Base-by-base conservation (phyloP, 306 rosid genomes). In the Trifolium repens region DNA sequence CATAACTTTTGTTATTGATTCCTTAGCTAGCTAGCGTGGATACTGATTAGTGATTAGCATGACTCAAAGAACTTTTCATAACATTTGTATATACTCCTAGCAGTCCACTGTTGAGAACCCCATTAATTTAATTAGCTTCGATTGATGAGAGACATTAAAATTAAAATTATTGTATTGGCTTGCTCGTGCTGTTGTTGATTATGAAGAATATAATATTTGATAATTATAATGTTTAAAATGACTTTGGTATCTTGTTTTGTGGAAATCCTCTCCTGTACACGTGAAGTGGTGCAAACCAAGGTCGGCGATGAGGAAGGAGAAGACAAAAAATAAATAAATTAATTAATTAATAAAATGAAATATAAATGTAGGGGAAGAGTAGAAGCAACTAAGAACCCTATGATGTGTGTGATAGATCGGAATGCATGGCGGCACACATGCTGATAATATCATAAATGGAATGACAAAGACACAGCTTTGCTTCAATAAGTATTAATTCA, bases 261-360 rank as follows among this genome's bases (percentile, higher is more conserved):
- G 58, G 54, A 68, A 55, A 65, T 69, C 63, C 83, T 50, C 46
- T 72, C 69, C 34, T 40, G 70, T 52, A 69, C 85, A 84, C 87
- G 86, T 87, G 90, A 81, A 82, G 82, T 47, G 59, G 81, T 73
- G 67, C 69, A 72, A 71, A 72, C 80, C 82, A 69, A 85, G 24
- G 81, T 73, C 60, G 63, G 77, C 62, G 49, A 66, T 42, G 5
- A 22, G 12, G 65, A 37, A 74, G 32, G 50, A 47, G 58, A 47
- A 59, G n/a, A 57, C 0, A 69, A 47, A 40, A 9, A 17, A 11
- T 16, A 8, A 17, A 11, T 16, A 46, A 39, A 0, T 32, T 17
- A 17, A 17, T 17, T 17, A 55, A 40, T 30, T 13, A 32, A 60
- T 60, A 2, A 57, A 57, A 37, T 35, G 10, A 73, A 65, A 40